phyloP scores from a whole-genome alignment of 257 asterid genomes.

The Nicotiana benthamiana region DNA sequence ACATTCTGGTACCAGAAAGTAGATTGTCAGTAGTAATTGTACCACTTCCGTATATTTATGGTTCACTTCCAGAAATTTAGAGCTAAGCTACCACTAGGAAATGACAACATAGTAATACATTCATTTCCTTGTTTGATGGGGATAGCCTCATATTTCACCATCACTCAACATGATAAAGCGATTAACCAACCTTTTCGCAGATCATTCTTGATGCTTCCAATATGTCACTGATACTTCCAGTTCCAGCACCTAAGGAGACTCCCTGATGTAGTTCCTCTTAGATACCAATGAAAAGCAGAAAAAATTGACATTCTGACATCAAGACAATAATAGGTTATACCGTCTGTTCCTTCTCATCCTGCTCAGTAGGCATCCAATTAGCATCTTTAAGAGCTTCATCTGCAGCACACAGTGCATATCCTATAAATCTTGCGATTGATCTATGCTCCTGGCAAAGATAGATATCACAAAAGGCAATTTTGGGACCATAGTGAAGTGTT shows the following conservation, averaged over 20 bases:
- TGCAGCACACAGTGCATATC: slow-evolving; percentile 88
- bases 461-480: neutral
- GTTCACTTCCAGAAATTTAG: neutral
- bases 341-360: slow-evolving; percentile 83
- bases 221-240: slow-evolving; percentile 83
- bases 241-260: slow-evolving; percentile 98
- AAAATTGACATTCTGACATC: slow-evolving; percentile 1
- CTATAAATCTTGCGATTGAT: slow-evolving; percentile 83
- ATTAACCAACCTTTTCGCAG: slow-evolving; percentile 63
- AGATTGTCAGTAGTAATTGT: neutral
- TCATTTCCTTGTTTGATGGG: neutral
- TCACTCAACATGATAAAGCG: neutral
- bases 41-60: neutral
- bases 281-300: slow-evolving; percentile 14
- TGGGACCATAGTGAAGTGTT: neutral
- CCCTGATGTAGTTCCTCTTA: slow-evolving; percentile 57
- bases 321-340: slow-evolving; percentile 30
- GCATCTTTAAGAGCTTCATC: slow-evolving; percentile 96
- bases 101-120: neutral
- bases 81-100: neutral
- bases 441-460: slow-evolving; percentile 60
- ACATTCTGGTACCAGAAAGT: slow-evolving; percentile 45
- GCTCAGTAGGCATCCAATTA: slow-evolving; percentile 64
- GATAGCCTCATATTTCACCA: neutral
- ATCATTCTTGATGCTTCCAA: slow-evolving; percentile 84